phyloP scores from a whole-genome alignment of 495 filamentous ascomycete species.

The Aspergillus nidulans region DNA sequence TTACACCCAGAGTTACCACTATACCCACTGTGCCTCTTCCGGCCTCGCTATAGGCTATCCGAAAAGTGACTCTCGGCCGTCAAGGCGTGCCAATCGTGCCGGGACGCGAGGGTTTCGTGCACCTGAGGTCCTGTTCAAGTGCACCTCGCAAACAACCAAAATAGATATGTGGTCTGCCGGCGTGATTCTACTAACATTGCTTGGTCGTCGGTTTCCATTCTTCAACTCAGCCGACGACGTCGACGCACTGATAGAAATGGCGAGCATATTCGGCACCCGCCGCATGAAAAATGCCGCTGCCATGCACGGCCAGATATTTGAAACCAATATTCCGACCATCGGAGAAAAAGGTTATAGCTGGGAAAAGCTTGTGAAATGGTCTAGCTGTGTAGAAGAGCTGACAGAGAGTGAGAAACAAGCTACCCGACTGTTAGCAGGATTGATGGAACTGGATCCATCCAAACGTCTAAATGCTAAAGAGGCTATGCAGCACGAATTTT shows the following conservation, averaged over 20 bases:
- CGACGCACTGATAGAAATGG: slow-evolving; percentile 94
- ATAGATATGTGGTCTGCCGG: slow-evolving; percentile 97
- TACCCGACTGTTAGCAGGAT: slow-evolving; percentile 57
- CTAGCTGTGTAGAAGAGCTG: slow-evolving; percentile 51
- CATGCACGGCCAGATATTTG: slow-evolving; percentile 82
- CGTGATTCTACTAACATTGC: slow-evolving; percentile 86
- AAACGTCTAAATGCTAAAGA: slow-evolving; percentile 54
- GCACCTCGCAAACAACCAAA: slow-evolving; percentile 90
- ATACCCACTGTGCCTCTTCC: slow-evolving; percentile 32
- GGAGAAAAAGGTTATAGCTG: slow-evolving; percentile 77
- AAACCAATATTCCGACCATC: slow-evolving; percentile 87
- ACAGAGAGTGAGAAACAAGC: slow-evolving; percentile 47
- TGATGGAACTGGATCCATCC: slow-evolving; percentile 56
- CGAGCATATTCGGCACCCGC: slow-evolving; percentile 84
- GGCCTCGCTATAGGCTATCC: slow-evolving; percentile 65
- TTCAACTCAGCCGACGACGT: slow-evolving; percentile 97
- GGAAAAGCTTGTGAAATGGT: slow-evolving; percentile 94
- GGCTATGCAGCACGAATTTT: slow-evolving; percentile 62
- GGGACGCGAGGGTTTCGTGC: slow-evolving; percentile 96
- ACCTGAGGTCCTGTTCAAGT: slow-evolving; percentile 95
- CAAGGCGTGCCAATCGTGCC: slow-evolving; percentile 85
- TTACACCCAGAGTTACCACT: slow-evolving; percentile 39
- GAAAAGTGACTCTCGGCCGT: slow-evolving; percentile 80
- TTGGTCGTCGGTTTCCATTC: slow-evolving; percentile 90
- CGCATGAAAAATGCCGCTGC: slow-evolving; percentile 78